Base-by-base conservation (phyloP, 768 basidiomycete genomes). In the Gelatoporia subvermispora region DNA sequence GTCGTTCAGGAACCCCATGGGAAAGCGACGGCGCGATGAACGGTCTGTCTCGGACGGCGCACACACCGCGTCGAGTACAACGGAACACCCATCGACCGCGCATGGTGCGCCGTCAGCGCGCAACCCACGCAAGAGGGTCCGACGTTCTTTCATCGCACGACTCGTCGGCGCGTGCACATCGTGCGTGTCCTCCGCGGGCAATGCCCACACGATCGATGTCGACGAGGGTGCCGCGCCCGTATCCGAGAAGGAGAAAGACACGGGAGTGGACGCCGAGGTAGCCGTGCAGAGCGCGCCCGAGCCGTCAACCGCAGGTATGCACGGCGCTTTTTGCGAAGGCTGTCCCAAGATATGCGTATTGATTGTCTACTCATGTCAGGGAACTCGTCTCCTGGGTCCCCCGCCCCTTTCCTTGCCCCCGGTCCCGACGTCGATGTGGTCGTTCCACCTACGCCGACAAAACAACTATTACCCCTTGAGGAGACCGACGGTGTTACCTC, bases 401-500 rank as follows among this genome's bases (percentile, higher is more conserved):
- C 43, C 20, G 41, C 49, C 16, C 43, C 66, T 31, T 38, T 56
- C 0, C 37, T 64, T 4, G 42, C 63, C n/a, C 18, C 56, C 20
- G 31, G 48, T 20, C 41, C 59, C 8, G 63, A 61, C 40, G 67
- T 68, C 5, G 72, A 75, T 8, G 57, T 76, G 47, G 43, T 75
- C 45, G 57, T 75, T 1, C 74, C 78, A 11, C 73, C 79, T 21
- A 74, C 76, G 2, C 77, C 78, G 15, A 71, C 72, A 8, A 70
- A 76, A 48, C 53, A 57, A 38, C 60, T 78, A 2, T 60, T 79
- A 4, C 80, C 89, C 8, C 69, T 75, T 20, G 76, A 81, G 7
- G 91, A 93, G 68, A 91, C 93, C 5, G 90, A 85, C 52, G 91
- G 88, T 13, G 72, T 95, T 50, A 90, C 88, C 2, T 90, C 89